A percentile compares a stretch with the other conserved stretches of the same genome.
Evolutionary conservation across 108 stramenopile species (phyloP).

Genomic region (Halocafeteria seosinensis): DNA sequence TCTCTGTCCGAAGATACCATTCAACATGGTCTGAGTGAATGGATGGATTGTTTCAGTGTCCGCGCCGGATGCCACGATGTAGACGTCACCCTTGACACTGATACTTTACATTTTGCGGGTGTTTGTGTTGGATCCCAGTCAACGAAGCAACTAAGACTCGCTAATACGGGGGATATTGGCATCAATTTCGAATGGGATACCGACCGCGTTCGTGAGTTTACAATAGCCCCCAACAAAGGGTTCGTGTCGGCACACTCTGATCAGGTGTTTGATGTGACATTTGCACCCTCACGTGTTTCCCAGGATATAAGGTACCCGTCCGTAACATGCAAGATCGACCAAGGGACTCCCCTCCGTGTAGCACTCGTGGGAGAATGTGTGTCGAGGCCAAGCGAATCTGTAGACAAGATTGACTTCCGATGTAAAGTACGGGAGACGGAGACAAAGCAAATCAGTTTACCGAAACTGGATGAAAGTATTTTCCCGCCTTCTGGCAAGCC

Average conservation of each 20-base stretch:
- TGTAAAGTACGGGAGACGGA: conserved; percentile 15
- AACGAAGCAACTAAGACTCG: conserved; percentile 24
- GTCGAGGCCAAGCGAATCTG: conserved; percentile 32
- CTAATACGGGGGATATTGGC: conserved; percentile 37
- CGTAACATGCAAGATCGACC: conserved; percentile 14
- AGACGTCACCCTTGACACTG: conserved; percentile 29
- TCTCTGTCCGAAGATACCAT: too few relatives aligned
- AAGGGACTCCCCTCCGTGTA: conserved; percentile 15
- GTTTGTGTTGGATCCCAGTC: conserved; percentile 25
- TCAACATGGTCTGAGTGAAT: too few relatives aligned
- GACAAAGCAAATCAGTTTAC: conserved; percentile 13
- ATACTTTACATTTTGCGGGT: conserved; percentile 34
- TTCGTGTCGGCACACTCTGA: conserved; percentile 24
- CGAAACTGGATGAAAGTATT: conserved; percentile 27
- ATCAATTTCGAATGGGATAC: conserved; percentile 27
- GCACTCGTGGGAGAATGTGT: conserved; percentile 31
- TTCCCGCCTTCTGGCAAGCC: conserved; percentile 36
- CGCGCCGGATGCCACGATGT: conserved; percentile 13
- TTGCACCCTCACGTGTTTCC: conserved; percentile 18
- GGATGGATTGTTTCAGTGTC: too few relatives aligned
- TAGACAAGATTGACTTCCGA: conserved; percentile 23
- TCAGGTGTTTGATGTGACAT: conserved; percentile 31
- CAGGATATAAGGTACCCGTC: conserved; percentile 32
- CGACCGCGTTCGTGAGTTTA: conserved; percentile 22
- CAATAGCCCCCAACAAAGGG: conserved; percentile 27